Evolutionary conservation across 2,329 filamentous ascomycete genomes (phyloP).

Genomic region (Moelleriella libera): DNA sequence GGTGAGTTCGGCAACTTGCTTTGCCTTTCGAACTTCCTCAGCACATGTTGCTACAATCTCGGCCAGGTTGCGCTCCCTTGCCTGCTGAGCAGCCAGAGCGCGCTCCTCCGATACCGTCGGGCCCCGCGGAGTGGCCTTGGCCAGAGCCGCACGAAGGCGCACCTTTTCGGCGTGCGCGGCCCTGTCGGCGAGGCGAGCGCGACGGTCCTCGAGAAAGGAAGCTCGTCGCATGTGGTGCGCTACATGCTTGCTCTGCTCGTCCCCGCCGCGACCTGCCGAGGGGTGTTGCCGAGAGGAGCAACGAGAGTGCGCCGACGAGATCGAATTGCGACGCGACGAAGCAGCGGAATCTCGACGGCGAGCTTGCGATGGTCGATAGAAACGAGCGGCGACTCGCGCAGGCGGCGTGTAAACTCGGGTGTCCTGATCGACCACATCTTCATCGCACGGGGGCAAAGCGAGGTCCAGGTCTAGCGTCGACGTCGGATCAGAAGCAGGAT

Average conservation of each 20-base stretch:
- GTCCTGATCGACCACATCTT: conserved; percentile 20
- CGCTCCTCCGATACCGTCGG: conserved; percentile 58
- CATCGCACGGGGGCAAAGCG: conserved; percentile 22
- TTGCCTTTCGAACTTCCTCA: conserved; percentile 70
- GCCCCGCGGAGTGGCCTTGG: conserved; percentile 53
- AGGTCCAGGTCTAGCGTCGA: conserved; percentile 17
- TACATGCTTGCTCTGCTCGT: conserved; percentile 61
- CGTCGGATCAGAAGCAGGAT: background rate
- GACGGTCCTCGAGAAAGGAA: conserved; percentile 68
- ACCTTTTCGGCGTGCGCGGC: conserved; percentile 77
- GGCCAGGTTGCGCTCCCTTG: conserved; percentile 65
- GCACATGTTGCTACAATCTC: conserved; percentile 72
- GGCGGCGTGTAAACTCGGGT: conserved; percentile 44
- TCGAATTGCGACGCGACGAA: conserved; percentile 66
- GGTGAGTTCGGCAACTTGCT: conserved; percentile 69
- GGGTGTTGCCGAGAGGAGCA: conserved; percentile 44
- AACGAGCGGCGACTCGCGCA: conserved; percentile 63
- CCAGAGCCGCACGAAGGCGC: conserved; percentile 57
- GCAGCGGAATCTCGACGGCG: conserved; percentile 63
- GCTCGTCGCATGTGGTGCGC: conserved; percentile 68
- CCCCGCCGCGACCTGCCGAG: conserved; percentile 26
- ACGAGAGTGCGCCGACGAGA: conserved; percentile 61
- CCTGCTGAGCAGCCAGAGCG: conserved; percentile 62
- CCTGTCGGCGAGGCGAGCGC: conserved; percentile 64
- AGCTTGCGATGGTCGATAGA: conserved; percentile 53